Conservation (phyloP, 306 rosid species). For the Cucumis cinereus region DNA sequence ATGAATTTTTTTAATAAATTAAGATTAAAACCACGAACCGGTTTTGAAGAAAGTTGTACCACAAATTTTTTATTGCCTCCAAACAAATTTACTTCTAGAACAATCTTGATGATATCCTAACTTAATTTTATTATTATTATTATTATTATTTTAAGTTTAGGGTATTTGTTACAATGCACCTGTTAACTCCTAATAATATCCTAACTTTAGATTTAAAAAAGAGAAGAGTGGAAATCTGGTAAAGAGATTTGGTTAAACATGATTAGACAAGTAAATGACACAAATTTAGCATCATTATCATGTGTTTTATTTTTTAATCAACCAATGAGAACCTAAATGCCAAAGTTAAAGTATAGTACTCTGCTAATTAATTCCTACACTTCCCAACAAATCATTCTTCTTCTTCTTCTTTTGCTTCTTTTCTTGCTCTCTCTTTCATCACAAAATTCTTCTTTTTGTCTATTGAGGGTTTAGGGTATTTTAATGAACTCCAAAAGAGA, state of each 20-base stretch:
- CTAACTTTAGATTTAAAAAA: not conserved
- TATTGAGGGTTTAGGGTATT: not conserved
- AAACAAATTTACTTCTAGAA: too few relatives aligned
- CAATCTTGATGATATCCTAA: too few relatives aligned
- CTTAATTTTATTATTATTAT: too few relatives aligned
- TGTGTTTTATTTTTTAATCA: not conserved
- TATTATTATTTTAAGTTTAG: not conserved
- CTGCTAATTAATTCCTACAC: not conserved
- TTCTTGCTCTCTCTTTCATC: too few relatives aligned
- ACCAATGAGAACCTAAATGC: not conserved
- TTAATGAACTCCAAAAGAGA: not conserved
- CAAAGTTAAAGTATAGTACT: not conserved
- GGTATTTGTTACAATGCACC: not conserved
- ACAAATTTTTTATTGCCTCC: too few relatives aligned
- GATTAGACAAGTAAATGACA: constrained; percentile 13
- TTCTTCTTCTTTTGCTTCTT: not conserved
- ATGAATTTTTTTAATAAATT: too few relatives aligned
- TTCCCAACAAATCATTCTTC: not conserved
- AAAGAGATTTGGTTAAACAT: constrained; percentile 10
- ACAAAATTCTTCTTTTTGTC: not conserved
- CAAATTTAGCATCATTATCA: not conserved
- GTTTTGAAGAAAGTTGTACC: too few relatives aligned
- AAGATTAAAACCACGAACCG: too few relatives aligned
- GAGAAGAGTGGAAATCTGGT: constrained; percentile 5
- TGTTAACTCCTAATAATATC: not conserved